Evolutionary conservation across 495 filamentous ascomycete genomes (phyloP).

Genomic region (Tetracladium marchalianum): DNA sequence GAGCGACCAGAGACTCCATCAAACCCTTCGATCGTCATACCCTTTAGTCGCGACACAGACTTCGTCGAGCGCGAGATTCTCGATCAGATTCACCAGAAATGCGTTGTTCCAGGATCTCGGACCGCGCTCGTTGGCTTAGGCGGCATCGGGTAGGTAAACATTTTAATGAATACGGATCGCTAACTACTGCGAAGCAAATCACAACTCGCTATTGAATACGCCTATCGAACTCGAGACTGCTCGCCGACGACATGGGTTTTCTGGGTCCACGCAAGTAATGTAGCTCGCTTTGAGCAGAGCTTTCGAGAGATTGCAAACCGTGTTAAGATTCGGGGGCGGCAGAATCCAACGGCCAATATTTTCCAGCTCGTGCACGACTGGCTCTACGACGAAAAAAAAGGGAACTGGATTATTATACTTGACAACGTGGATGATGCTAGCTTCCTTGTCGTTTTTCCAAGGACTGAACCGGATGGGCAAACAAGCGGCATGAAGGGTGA

Average conservation of each 20-base stretch:
- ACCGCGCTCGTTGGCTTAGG: constrained; percentile 21
- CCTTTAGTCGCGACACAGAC: constrained; percentile 27
- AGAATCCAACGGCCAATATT: constrained; percentile 30
- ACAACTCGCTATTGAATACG: constrained; percentile 22
- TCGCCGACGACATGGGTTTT: constrained; percentile 38
- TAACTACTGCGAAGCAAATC: constrained; percentile 19
- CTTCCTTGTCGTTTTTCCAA: constrained; percentile 18
- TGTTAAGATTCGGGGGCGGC: constrained; percentile 24
- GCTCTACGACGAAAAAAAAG: constrained; percentile 23
- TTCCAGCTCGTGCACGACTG: constrained; percentile 30
- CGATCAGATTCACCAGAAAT: constrained; percentile 22
- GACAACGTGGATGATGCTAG: constrained; percentile 32
- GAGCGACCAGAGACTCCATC: constrained; percentile 20
- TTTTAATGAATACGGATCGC: constrained; percentile 1
- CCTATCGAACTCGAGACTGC: constrained; percentile 24
- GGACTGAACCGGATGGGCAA: constrained; percentile 9
- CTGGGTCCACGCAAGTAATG: constrained; percentile 37
- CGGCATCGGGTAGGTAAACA: constrained; percentile 16
- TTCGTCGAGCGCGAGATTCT: constrained; percentile 25
- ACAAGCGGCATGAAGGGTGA: constrained; percentile 4
- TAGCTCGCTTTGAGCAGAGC: constrained; percentile 29
- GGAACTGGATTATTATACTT: constrained; percentile 32
- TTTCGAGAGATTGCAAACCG: constrained; percentile 29
- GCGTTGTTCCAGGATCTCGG: constrained; percentile 14
- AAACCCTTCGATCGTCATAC: constrained; percentile 17